Conservation (phyloP, 192 early-diverging fungal genomes). For the Backusella luteola region DNA sequence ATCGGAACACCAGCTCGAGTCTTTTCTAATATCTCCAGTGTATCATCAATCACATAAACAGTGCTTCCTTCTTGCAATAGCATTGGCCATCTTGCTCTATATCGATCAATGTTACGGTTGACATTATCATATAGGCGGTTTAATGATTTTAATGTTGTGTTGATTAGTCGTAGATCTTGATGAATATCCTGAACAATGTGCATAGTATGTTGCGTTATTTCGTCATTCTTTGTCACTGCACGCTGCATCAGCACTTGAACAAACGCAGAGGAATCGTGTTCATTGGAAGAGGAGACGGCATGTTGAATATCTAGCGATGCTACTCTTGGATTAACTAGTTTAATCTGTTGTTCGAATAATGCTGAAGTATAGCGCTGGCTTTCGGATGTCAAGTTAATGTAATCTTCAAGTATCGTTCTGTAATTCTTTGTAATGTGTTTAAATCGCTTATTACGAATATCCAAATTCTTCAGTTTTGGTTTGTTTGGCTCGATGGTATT, state of each 20-base stretch:
- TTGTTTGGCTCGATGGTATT: slow-evolving; percentile 1
- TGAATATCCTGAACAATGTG: slow-evolving; percentile 9
- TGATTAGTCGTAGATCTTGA: neutral
- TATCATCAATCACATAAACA: slow-evolving; percentile 5
- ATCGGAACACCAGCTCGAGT: neutral
- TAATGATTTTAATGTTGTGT: neutral
- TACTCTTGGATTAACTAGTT: neutral
- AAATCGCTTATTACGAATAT: neutral
- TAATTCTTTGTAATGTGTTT: neutral
- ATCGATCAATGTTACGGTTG: neutral
- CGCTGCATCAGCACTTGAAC: slow-evolving; percentile 5
- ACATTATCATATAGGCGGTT: neutral
- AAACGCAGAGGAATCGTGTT: neutral
- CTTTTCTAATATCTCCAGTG: neutral
- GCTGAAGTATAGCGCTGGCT: neutral
- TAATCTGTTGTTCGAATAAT: neutral
- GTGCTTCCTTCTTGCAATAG: neutral
- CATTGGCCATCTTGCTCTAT: neutral
- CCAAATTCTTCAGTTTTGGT: neutral
- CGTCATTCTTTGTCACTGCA: neutral
- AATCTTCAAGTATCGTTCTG: neutral
- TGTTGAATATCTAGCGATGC: neutral
- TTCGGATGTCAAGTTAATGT: neutral
- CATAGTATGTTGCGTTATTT: neutral
- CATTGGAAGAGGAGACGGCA: neutral